Evolutionary conservation across 495 filamentous ascomycete species (phyloP), one percentile per base, ranked within the genome.

Genomic region (Aspergillus leporis): DNA sequence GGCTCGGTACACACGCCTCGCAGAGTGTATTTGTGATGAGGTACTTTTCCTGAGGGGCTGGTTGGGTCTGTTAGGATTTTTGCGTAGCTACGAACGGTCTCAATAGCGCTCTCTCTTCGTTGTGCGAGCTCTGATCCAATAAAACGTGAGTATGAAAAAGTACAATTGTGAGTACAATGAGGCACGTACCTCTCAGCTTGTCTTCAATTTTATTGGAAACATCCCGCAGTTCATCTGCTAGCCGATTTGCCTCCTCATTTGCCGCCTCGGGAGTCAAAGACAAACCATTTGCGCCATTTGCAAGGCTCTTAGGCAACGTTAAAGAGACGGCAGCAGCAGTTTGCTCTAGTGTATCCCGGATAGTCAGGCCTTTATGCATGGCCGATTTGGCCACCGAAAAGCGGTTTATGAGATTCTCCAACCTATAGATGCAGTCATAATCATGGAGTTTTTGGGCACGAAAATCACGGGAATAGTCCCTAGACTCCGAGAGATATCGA

Each of bases 401-500:
- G 34, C 63, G 74, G 25, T 61, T 41, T 55, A 70, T 73, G 16
- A 72, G 62, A 14, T 54, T 55, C 54, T 81, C 78, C 50, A 84
- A 55, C 31, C 71, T 66, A 28, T 73, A 61, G 14, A 84, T 69
- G 31, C 78, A 70, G 28, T 75, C 65, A 19, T 68, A 65, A 4
- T 76, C 70, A 22, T 72, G 61, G 9, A 75, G 68, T 63, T 72
- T 73, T 46, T 70, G 70, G 6, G 64, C 52, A 14, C 78, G 74
- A 56, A 84, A 75, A n/a, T 80, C 80, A 50, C 71, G 78, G 19
- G 85, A 74, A 56, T 80, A 65, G 2, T 85, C 76, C 60, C 78
- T 78, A 58, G 81, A 83, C 34, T 70, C 73, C 53, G 83, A 79
- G 58, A 92, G 70, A 70, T 96, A 97, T 36, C 91, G 81, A 69